These are phyloP conservation scores for Boletellus ananas DNA, from an alignment of 768 basidiomycete species.

Conservation along the genomic window DNA sequence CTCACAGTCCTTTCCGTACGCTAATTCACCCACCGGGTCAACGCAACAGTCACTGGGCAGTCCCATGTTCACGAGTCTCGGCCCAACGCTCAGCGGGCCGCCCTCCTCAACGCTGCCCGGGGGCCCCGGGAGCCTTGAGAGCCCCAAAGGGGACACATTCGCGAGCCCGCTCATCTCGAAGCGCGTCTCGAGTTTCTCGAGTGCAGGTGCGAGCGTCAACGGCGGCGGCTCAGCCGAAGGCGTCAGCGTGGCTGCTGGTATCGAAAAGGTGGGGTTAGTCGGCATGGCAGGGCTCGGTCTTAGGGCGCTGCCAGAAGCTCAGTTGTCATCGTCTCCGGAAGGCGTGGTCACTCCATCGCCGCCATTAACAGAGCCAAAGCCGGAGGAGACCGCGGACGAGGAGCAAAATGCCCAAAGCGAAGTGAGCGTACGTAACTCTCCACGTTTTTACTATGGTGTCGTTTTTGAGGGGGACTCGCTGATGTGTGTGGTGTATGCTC, in stretches of 20 bases:
- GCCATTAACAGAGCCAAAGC: slow-evolving; percentile 26
- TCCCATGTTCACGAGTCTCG: slow-evolving; percentile 33
- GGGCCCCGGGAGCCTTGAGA: slow-evolving; percentile 31
- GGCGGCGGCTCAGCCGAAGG: slow-evolving; percentile 23
- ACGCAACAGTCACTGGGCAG: slow-evolving; percentile 44
- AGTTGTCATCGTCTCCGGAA: slow-evolving; percentile 57
- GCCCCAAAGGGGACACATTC: slow-evolving; percentile 22
- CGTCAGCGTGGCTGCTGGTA: slow-evolving; percentile 12
- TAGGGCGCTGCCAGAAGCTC: slow-evolving; percentile 40
- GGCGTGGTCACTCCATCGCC: slow-evolving; percentile 26
- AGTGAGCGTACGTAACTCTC: slow-evolving; percentile 37
- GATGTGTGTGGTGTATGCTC: neutral
- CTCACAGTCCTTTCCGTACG: slow-evolving; percentile 31
- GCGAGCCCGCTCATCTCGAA: slow-evolving; percentile 16
- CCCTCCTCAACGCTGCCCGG: slow-evolving; percentile 21
- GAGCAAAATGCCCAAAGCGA: slow-evolving; percentile 66
- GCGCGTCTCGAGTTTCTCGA: slow-evolving; percentile 28
- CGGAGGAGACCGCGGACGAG: slow-evolving; percentile 37
- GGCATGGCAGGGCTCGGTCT: slow-evolving; percentile 28
- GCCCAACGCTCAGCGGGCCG: slow-evolving; percentile 21
- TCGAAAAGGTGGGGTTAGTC: slow-evolving; percentile 20
- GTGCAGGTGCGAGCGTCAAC: slow-evolving; percentile 23
- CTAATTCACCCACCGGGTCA: slow-evolving; percentile 37
- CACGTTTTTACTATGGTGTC: no score
- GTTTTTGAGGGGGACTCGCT: neutral